Base-by-base conservation (phyloP, 2,329 filamentous ascomycete species). In the Colletotrichum plurivorum region DNA sequence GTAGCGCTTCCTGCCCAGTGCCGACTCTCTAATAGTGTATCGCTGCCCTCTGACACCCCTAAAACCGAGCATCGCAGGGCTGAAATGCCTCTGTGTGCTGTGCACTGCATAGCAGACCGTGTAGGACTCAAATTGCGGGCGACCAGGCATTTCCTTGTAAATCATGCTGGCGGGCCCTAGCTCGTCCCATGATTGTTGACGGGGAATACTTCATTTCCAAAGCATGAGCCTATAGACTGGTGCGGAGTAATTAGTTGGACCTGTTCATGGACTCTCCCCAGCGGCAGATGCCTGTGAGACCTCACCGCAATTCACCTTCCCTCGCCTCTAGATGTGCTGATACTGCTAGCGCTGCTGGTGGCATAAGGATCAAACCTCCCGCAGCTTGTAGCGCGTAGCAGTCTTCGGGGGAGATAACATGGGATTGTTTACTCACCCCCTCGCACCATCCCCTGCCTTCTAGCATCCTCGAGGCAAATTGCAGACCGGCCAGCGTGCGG, bases 161-260 rank as follows among this genome's bases (percentile, higher is more conserved):
- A 60, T 55, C 49, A 60, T 66, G 66, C 51, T 66, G 56, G 66
- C 51, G 66, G 66, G 49, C 5, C 60, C 60, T 46, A 25, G 53
- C 25, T 51, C 27, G 41, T 54, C 27, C 45, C 43, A 41, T 39
- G 41, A 49, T 55, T 58, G 61, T 31, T 65, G 41, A 60, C 55
- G 36, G 55, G 22, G 45, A 56, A 56, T 3, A 27, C 48, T 55
- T 69, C 66, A 69, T 69, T 69, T 69, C 66, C 66, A 69, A 59
- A 59, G 66, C 66, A 69, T 69, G 55, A 69, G 61, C 36, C 18
- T 55, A 49, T 16, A 56, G 49, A 53, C 31, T 15, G 43, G 51
- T 66, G 61, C 66, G 66, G 61, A 69, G 62, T 55, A 59, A 43
- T 27, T 36, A 27, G 15, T 22, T 45, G 49, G 55, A 46, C 27